Percentiles rank a stretch among this genome's conserved stretches.
phyloP scores from a whole-genome alignment of 2,329 filamentous ascomycete species.

The Xylariales sp. region DNA sequence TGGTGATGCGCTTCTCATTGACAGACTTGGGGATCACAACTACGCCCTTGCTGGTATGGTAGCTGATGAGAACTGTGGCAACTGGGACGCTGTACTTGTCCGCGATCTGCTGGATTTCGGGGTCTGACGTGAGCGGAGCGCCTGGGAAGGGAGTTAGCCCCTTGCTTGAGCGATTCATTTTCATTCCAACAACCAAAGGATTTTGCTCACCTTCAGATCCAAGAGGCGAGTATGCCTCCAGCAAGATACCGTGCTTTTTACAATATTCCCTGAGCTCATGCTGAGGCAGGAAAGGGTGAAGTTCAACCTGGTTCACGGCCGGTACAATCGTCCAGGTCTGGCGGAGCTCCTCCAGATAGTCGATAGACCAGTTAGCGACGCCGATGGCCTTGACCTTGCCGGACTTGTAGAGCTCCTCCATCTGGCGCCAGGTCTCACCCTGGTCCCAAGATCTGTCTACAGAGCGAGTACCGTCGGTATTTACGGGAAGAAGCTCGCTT shows the following conservation, averaged over 20 bases:
- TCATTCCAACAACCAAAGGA: no score
- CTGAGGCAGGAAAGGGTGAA: conserved; percentile 42
- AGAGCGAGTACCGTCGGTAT: conserved; percentile 14
- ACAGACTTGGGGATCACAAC: conserved; percentile 52
- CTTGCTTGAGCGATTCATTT: background rate
- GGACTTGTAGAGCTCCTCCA: conserved; percentile 39
- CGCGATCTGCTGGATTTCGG: conserved; percentile 5
- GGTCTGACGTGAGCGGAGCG: conserved; percentile 3
- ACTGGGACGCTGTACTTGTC: conserved; percentile 27
- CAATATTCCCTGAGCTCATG: conserved; percentile 12
- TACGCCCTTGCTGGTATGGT: conserved; percentile 45
- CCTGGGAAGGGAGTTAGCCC: background rate
- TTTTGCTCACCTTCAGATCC: conserved; percentile 43
- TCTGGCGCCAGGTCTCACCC: conserved; percentile 10
- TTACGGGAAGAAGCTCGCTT: conserved; percentile 14
- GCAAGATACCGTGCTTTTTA: conserved; percentile 9
- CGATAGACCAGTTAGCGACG: conserved; percentile 53
- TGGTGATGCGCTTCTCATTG: conserved; percentile 43
- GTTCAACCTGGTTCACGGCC: conserved; percentile 48
- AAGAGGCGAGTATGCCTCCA: conserved; percentile 44
- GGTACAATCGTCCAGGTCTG: conserved; percentile 34
- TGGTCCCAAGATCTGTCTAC: conserved; percentile 17
- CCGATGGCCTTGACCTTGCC: conserved; percentile 55
- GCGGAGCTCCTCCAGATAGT: conserved; percentile 50
- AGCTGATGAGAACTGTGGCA: conserved; percentile 46